Percentiles rank a stretch among this genome's conserved stretches.
These are phyloP conservation scores for Eimeria zaria DNA, from an alignment of 169 alveolate genomes.

Conservation along the genomic window DNA sequence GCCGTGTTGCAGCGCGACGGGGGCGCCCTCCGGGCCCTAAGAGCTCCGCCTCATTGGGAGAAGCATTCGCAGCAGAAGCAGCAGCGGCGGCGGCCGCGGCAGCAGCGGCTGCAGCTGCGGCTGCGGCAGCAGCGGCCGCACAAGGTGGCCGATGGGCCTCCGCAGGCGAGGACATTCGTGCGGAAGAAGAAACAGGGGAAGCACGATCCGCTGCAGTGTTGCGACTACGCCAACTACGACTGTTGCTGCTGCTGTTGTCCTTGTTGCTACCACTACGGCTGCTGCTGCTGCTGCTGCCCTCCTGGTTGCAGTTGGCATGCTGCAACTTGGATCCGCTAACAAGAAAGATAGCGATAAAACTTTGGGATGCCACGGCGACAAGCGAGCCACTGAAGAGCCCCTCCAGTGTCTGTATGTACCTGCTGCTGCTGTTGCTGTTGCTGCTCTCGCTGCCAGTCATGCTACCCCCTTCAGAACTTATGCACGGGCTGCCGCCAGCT, in stretches of 20 bases:
- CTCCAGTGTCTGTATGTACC: not conserved
- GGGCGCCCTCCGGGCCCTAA: slow-evolving; percentile 34
- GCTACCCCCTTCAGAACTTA: slow-evolving; percentile 5
- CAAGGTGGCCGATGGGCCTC: not conserved
- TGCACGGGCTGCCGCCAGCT: not conserved
- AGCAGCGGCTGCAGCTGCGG: not conserved
- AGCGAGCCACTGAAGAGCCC: slow-evolving; percentile 65
- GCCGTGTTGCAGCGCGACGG: slow-evolving; percentile 44
- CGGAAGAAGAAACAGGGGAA: not conserved
- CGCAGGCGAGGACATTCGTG: not conserved
- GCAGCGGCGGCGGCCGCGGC: not conserved
- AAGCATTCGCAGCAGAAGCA: not conserved
- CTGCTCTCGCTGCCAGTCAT: not conserved
- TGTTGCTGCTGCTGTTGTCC: slow-evolving; percentile 5
- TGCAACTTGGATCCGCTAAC: slow-evolving; percentile 49
- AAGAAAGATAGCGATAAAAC: slow-evolving; percentile 39
- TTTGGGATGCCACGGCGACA: slow-evolving; percentile 61
- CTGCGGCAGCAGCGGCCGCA: not conserved
- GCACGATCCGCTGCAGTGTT: not conserved
- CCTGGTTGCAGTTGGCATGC: not conserved
- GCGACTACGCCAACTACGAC: not conserved
- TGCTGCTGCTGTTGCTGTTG: slow-evolving; percentile 41
- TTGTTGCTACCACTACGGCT: not conserved
- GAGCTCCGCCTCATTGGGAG: not conserved
- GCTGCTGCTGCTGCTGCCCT: slow-evolving; percentile 2